phyloP scores from a whole-genome alignment of 2,329 filamentous ascomycete genomes.

The Coccinonectria pachysandricola region DNA sequence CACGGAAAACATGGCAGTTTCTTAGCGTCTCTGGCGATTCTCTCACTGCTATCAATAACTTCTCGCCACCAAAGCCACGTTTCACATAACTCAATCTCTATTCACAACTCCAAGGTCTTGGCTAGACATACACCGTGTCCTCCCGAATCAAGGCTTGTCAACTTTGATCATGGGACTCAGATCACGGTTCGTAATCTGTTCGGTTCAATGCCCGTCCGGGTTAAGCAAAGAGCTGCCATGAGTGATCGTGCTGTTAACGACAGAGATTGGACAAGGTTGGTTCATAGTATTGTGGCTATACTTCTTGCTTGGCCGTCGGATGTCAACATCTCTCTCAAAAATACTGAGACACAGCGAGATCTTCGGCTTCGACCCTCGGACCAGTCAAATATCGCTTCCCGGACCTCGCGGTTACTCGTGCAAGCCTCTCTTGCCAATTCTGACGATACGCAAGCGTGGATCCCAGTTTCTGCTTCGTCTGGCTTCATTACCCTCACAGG shows the following conservation, averaged over 20 bases:
- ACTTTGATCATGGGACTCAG: slow-evolving; percentile 59
- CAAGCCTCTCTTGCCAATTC: slow-evolving; percentile 56
- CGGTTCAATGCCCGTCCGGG: slow-evolving; percentile 80
- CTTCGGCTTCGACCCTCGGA: slow-evolving; percentile 25
- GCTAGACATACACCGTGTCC: slow-evolving; percentile 53
- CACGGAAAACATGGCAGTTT: slow-evolving; percentile 68
- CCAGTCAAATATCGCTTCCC: slow-evolving; percentile 9
- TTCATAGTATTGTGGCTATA: slow-evolving; percentile 48
- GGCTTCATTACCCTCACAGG: slow-evolving; percentile 54
- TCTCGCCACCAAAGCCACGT: slow-evolving; percentile 56
- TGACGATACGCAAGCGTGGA: slow-evolving; percentile 49
- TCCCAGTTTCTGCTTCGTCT: slow-evolving; percentile 57
- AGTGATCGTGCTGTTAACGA: slow-evolving; percentile 40
- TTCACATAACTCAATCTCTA: slow-evolving; percentile 52
- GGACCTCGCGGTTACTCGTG: slow-evolving; percentile 42
- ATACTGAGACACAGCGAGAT: slow-evolving; percentile 30
- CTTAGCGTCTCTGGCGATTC: slow-evolving; percentile 61
- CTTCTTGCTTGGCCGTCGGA: slow-evolving; percentile 58
- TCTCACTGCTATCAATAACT: slow-evolving; percentile 67
- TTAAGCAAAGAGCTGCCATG: slow-evolving; percentile 62
- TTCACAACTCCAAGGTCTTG: slow-evolving; percentile 61
- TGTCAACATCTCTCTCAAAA: slow-evolving; percentile 48
- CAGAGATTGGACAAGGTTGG: slow-evolving; percentile 57
- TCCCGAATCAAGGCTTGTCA: slow-evolving; percentile 44
- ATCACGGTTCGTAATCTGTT: slow-evolving; percentile 74